Percentiles rank a stretch among this genome's conserved stretches.
phyloP scores from a whole-genome alignment of 1,284 basidiomycete species.

The Irpex sp. region DNA sequence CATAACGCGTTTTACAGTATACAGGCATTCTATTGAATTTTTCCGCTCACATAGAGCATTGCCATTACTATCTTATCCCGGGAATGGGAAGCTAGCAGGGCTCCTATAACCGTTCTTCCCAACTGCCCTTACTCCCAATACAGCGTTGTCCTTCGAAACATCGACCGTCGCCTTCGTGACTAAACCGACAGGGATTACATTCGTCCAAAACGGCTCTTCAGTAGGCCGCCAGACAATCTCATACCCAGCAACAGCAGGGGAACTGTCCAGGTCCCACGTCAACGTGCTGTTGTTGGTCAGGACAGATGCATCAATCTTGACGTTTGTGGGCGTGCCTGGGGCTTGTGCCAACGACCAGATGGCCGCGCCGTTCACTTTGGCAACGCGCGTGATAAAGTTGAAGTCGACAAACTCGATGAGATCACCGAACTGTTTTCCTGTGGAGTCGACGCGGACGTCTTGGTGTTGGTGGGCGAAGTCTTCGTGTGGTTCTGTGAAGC shows the following conservation, averaged over 20 bases:
- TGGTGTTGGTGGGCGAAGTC: constrained; percentile 57
- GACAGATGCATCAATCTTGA: constrained; percentile 39
- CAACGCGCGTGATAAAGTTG: constrained; percentile 46
- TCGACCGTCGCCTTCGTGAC: constrained; percentile 37
- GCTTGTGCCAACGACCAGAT: constrained; percentile 52
- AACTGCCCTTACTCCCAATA: constrained; percentile 48
- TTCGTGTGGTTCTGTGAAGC: constrained; percentile 54
- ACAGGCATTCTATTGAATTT: not conserved
- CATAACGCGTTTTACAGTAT: not conserved
- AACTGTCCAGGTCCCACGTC: constrained; percentile 37
- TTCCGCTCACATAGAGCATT: too few species aligned
- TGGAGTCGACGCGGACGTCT: constrained; percentile 42
- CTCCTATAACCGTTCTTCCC: constrained; percentile 48
- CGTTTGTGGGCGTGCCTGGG: constrained; percentile 46
- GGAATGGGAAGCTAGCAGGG: constrained; percentile 45
- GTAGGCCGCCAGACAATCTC: constrained; percentile 51
- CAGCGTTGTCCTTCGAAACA: constrained; percentile 49
- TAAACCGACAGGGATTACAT: constrained; percentile 45
- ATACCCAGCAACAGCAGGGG: constrained; percentile 37
- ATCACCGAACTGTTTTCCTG: constrained; percentile 51
- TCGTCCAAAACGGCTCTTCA: constrained; percentile 44
- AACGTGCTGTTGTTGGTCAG: constrained; percentile 54
- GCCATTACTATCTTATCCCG: constrained; percentile 5
- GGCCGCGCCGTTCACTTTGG: constrained; percentile 46
- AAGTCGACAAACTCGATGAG: constrained; percentile 50